Evolutionary conservation across 148 eudicot species (phyloP).

Genomic region (Heliamphora exappendiculata): DNA sequence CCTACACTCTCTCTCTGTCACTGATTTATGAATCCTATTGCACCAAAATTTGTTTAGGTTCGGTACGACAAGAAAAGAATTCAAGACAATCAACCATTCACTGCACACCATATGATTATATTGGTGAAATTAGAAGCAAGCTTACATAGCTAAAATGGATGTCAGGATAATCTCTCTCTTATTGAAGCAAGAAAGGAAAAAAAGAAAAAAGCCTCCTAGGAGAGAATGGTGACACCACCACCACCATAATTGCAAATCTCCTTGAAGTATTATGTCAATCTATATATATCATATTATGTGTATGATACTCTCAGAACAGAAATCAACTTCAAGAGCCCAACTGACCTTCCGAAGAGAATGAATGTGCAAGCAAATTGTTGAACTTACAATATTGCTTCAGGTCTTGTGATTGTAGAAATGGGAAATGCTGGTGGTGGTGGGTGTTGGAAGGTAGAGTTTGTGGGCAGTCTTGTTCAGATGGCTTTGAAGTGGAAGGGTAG

Average conservation of each 20-base stretch:
- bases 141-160: neutral
- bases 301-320: neutral
- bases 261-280: neutral
- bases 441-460: conserved; percentile 12
- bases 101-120: neutral
- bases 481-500: conserved; percentile 11
- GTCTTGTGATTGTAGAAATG: conserved; percentile 5
- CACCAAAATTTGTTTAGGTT: neutral
- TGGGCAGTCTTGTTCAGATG: conserved; percentile 14
- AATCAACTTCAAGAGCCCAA: neutral
- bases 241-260: neutral
- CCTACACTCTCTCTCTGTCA: neutral
- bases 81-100: too few species aligned
- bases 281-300: neutral
- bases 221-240: neutral
- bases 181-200: neutral
- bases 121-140: neutral
- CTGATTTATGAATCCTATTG: neutral
- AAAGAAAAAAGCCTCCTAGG: neutral
- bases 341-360: conserved; percentile 6
- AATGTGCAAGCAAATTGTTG: neutral
- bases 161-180: neutral
- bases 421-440: conserved; percentile 18
- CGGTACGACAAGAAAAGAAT: too few species aligned
- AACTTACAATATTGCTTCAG: neutral